Evolutionary conservation across 129 eudicot species (phyloP), one percentile per base, ranked within the genome.

Genomic region (Calendula officinalis): DNA sequence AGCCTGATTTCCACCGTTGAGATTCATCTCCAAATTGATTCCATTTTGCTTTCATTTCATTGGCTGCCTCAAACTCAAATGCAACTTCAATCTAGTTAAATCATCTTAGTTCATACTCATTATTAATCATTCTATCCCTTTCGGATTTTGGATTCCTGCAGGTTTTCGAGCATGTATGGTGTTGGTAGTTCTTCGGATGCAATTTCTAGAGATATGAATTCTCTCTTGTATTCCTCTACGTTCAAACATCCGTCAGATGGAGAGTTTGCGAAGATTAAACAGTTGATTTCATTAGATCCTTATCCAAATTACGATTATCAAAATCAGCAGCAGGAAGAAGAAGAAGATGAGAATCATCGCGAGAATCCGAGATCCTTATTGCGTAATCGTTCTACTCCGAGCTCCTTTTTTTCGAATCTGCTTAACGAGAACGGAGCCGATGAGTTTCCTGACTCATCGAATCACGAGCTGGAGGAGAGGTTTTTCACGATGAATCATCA

Each of bases 311-410:
- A 61, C 75, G 50, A 64, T 13, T 22, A 40, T 61, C 38, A 62
- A 12, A 32, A 63, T 62, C 55, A 62, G 5, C 5, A 34, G 3
- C 62, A 22, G 30, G 30, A 22, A 22, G 30, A 71, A 22, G 30
- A 71, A 2, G 15, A 47, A 7, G 43, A 60, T 3, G 62, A 71
- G 14, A 32, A 14, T 38, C 65, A 72, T 7, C 17, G 6, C 0
- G 60, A 50, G 8, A 62, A 42, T 54, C 14, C 71, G 9, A 22
- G 30, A 22, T 22, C 30, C 30, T 59, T 86, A n/a, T 47, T 70
- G 52, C 67, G 86, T 13, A 74, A 62, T 41, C 75, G 95, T 3
- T 88, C 96, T 11, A 84, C 96, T 35, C 96, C 92, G 40, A 88
- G 89, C 59, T 80, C 96, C 0, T 77, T 79, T 35, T 80, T 80